A percentile compares a stretch with the other conserved stretches of the same genome.
phyloP scores from a whole-genome alignment of 2,329 filamentous ascomycete species.

The Penicillium sp. region DNA sequence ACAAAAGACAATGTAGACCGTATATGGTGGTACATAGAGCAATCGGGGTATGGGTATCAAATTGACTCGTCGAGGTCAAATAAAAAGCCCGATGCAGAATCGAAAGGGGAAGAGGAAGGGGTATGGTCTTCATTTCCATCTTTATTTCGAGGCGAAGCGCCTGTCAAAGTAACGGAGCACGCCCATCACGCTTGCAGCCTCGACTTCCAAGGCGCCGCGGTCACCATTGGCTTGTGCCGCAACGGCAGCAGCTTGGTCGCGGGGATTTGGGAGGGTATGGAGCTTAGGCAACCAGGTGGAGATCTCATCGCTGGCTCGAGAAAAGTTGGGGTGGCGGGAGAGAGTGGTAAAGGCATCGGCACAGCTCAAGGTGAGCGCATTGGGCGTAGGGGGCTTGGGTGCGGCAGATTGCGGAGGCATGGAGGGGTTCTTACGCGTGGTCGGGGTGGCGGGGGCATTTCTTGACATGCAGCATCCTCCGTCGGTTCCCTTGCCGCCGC shows the following conservation, averaged over 20 bases:
- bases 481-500: conserved; percentile 58
- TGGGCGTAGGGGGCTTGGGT: conserved; percentile 32
- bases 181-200: conserved; percentile 81
- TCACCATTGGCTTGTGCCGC: conserved; percentile 17
- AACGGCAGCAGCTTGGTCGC: conserved; percentile 31
- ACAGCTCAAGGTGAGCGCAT: conserved; percentile 57
- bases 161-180: conserved; percentile 81
- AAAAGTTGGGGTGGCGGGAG: conserved; percentile 73
- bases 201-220: conserved; percentile 69
- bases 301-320: conserved; percentile 70
- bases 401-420: conserved; percentile 21
- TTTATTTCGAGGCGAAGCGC: conserved; percentile 56
- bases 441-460: conserved; percentile 23
- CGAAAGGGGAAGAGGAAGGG: not conserved
- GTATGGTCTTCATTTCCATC: not conserved
- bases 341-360: conserved; percentile 78
- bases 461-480: conserved; percentile 63
- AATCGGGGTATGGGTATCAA: conserved; percentile 27
- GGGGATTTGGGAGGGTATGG: conserved; percentile 53
- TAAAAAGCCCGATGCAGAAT: conserved; percentile 14
- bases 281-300: conserved; percentile 75
- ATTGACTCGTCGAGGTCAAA: conserved; percentile 4
- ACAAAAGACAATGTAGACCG: conserved; percentile 7
- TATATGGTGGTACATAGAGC: conserved; percentile 24
- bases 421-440: conserved; percentile 22